Conservation (phyloP, 768 basidiomycete genomes). For the Boletus reticulatus region DNA sequence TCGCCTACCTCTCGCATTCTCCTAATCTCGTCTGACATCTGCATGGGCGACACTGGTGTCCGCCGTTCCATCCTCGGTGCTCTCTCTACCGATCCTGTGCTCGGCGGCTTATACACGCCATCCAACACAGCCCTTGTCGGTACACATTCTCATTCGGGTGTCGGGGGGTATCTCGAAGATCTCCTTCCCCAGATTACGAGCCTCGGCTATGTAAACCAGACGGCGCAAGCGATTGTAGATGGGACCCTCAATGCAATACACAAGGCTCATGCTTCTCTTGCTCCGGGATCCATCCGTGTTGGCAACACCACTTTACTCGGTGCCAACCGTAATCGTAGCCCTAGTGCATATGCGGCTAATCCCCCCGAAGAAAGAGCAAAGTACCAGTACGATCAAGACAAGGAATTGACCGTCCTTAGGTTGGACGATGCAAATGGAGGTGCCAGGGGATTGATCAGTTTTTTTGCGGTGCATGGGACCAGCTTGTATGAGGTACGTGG, state of each 20-base stretch:
- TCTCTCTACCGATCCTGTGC: constrained; percentile 46
- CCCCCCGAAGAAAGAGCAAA: constrained; percentile 64
- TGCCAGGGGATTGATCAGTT: constrained; percentile 66
- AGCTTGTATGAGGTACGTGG: constrained; percentile 64
- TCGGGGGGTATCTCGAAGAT: constrained; percentile 77
- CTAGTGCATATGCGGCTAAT: constrained; percentile 75
- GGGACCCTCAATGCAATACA: constrained; percentile 70
- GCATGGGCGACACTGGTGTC: constrained; percentile 78
- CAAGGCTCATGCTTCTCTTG: constrained; percentile 61
- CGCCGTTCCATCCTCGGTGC: constrained; percentile 64
- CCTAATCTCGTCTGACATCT: constrained; percentile 81
- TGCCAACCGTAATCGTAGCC: constrained; percentile 73
- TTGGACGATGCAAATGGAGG: constrained; percentile 60
- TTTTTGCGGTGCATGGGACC: constrained; percentile 79
- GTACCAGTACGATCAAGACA: constrained; percentile 73
- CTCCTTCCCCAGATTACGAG: constrained; percentile 75
- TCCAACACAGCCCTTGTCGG: constrained; percentile 74
- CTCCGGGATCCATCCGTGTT: constrained; percentile 55
- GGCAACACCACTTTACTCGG: constrained; percentile 69
- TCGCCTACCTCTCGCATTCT: constrained; percentile 57
- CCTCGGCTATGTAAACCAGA: constrained; percentile 69
- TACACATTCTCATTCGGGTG: constrained; percentile 75
- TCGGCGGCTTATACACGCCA: constrained; percentile 62
- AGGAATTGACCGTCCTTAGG: constrained; percentile 64
- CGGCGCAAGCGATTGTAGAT: constrained; percentile 67